Percentiles rank a stretch among this genome's conserved stretches.
Evolutionary conservation across 768 basidiomycete genomes (phyloP).

Genomic region (Multifurca ochricompacta): DNA sequence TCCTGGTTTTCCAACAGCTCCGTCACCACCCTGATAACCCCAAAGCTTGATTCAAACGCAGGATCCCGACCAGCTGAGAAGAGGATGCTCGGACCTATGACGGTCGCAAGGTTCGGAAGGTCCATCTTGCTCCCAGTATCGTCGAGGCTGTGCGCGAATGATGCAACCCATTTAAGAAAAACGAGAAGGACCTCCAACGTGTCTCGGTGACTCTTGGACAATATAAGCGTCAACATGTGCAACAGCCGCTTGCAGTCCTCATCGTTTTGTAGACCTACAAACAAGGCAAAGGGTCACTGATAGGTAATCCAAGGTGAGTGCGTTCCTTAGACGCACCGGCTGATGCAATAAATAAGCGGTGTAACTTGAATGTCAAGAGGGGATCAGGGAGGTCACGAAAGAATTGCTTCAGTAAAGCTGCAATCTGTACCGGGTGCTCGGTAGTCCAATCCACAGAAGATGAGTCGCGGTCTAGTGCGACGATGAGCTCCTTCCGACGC

Average conservation of each 20-base stretch:
- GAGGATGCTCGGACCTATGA: conserved; percentile 96
- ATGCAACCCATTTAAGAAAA: conserved; percentile 99
- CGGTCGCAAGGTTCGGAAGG: conserved; percentile 87
- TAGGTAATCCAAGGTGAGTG: background rate
- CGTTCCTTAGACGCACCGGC: conserved; percentile 54
- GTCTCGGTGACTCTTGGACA: conserved; percentile 93
- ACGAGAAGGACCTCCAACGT: conserved; percentile 97
- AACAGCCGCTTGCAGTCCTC: conserved; percentile 76
- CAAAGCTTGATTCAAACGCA: conserved; percentile 88
- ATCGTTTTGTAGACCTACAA: conserved; percentile 66
- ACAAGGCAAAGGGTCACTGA: conserved; percentile 16
- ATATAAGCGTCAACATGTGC: conserved; percentile 75
- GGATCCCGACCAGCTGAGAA: conserved; percentile 83
- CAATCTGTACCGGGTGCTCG: conserved; percentile 96
- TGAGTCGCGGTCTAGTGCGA: conserved; percentile 91
- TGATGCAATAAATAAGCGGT: conserved; percentile 79
- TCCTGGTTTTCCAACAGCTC: conserved; percentile 88
- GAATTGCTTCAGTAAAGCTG: conserved; percentile 95
- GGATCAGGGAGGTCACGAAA: conserved; percentile 95
- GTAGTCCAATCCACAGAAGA: conserved; percentile 84
- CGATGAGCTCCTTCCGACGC: conserved; percentile 82
- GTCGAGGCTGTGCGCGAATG: conserved; percentile 96
- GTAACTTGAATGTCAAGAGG: conserved; percentile 88
- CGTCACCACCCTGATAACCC: conserved; percentile 78
- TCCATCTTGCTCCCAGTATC: conserved; percentile 99